Evolutionary conservation across 495 filamentous ascomycete species (phyloP).

Genomic region (Aspergillus sparsus): DNA sequence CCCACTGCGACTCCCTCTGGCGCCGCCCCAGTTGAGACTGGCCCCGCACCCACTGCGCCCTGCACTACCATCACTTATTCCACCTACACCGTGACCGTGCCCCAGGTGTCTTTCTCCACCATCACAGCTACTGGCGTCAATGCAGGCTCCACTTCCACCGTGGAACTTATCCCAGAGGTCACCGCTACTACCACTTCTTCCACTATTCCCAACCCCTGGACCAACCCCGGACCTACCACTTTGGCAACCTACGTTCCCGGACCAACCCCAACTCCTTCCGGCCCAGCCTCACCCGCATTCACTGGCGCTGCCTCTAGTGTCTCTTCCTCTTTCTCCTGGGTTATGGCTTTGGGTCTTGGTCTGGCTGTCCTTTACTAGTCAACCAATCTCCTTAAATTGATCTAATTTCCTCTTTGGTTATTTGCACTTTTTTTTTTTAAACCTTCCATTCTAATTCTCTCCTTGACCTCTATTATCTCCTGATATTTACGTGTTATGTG

Average conservation of each 20-base stretch:
- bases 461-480: background rate
- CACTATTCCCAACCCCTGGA: constrained; percentile 17
- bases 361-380: constrained; percentile 10
- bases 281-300: background rate
- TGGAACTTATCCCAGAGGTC: constrained; percentile 27
- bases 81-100: constrained; percentile 67
- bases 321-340: constrained; percentile 10
- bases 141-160: constrained; percentile 24
- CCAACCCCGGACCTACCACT: constrained; percentile 7
- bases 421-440: background rate
- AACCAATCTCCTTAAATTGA: background rate
- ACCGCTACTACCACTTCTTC: constrained; percentile 1
- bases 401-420: background rate
- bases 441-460: background rate
- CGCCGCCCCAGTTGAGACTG: constrained; percentile 51
- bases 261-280: constrained; percentile 2
- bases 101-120: constrained; percentile 73
- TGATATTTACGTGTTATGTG: background rate
- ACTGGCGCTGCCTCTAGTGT: constrained; percentile 14
- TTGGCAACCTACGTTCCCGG: constrained; percentile 6
- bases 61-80: constrained; percentile 64
- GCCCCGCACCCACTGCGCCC: constrained; percentile 37
- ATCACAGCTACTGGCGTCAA: constrained; percentile 31
- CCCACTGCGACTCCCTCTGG: constrained; percentile 37
- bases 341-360: constrained; percentile 13